These are phyloP conservation scores for Brasenia schreberi DNA, from an alignment of 164 flowering plant species.

Conservation along the genomic window DNA sequence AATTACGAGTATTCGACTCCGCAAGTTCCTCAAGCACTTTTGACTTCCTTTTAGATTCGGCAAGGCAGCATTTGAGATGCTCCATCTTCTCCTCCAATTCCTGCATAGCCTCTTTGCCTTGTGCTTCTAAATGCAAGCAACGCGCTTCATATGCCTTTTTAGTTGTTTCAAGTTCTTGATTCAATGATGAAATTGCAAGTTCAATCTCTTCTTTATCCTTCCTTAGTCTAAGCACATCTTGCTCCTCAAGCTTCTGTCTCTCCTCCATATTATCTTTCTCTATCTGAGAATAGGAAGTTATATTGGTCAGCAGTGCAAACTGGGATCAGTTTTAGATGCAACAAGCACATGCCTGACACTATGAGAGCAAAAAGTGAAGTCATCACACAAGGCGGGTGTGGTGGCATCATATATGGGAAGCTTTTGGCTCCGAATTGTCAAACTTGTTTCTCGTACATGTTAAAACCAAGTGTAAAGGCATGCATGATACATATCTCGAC, in stretches of 20 bases:
- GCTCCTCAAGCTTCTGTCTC: slow-evolving; percentile 52
- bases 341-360: too few species aligned
- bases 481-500: too few species aligned
- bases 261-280: slow-evolving; percentile 63
- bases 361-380: too few species aligned
- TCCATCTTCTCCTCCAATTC: slow-evolving; percentile 36
- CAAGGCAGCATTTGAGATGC: slow-evolving; percentile 42
- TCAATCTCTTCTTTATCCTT: slow-evolving; percentile 47
- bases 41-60: slow-evolving; percentile 37
- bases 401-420: too few species aligned
- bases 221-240: slow-evolving; percentile 33
- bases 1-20: slow-evolving; percentile 37
- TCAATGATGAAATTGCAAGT: slow-evolving; percentile 34
- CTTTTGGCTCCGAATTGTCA: too few species aligned
- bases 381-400: too few species aligned
- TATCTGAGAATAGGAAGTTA: slow-evolving; percentile 21
- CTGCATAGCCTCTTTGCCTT: slow-evolving; percentile 34
- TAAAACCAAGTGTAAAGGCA: too few species aligned
- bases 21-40: slow-evolving; percentile 46
- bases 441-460: too few species aligned
- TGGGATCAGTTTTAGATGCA: too few species aligned
- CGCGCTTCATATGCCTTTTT: slow-evolving; percentile 34
- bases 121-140: slow-evolving; percentile 32
- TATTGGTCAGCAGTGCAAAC: neutral
- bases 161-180: slow-evolving; percentile 37